Base-by-base conservation (phyloP, 352 stramenopile species). In the Phytophthora parvispora region DNA sequence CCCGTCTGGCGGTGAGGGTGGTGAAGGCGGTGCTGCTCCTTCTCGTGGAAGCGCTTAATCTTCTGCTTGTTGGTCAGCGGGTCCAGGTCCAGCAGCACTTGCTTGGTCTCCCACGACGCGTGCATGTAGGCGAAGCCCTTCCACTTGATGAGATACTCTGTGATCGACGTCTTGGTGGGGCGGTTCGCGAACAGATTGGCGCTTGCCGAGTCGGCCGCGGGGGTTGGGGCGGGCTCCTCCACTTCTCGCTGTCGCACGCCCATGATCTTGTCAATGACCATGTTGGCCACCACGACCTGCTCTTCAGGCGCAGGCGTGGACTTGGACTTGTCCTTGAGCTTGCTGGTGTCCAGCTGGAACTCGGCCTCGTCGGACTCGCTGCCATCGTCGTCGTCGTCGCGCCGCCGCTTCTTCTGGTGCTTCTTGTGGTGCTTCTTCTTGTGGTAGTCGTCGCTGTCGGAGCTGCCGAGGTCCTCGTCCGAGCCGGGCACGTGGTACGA, bases 261-360 rank as follows among this genome's bases (percentile, higher is more conserved):
- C 88, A 97, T 95, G 69, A 96, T 96, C 77, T 95, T 94, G 54
- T 97, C 90, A 59, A 97, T 97, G 4, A 95, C 83, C 88, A 96
- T 94, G 1, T 69, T 85, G 5, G 86, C 45, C 29, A 49, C 51
- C 1, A 22, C 49, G 0, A 29, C 27, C 15, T 69, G 52, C 22
- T 66, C 58, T 38, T 74, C 15, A 4, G 25, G 16, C 36, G 60
- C 62, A 4, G 25, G 16, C 36, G 60, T 60, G 0, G 55, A 52
- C 45, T 81, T 69, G 20, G 42, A 22, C 38, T 20, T 45, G 38
- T 64, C 61, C 47, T 77, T 86, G 2, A 86, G 68, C 55, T 82
- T 72, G 20, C 51, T 70, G 8, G 64, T 74, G 27, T 78, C 74
- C 15, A 77, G 31, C 20, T 82, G 60, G 15, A 79, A 64, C 53